Conservation (phyloP, 805 yeast genomes). For the Nakazawaea laoshanensis region DNA sequence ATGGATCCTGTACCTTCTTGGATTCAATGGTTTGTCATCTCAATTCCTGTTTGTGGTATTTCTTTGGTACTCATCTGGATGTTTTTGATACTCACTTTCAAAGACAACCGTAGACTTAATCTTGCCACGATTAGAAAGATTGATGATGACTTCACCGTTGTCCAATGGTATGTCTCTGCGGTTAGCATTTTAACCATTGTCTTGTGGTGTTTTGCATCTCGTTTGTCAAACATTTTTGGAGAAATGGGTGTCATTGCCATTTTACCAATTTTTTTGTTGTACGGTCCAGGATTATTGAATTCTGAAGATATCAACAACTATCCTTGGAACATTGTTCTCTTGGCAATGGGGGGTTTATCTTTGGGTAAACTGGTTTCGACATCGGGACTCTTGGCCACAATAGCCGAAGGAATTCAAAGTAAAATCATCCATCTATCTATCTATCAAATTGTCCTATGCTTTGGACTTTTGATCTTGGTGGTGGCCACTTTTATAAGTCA, state of each 20-base stretch:
- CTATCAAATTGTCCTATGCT: conserved; percentile 65
- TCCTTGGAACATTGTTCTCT: conserved; percentile 90
- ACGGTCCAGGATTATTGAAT: conserved; percentile 81
- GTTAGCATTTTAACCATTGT: conserved; percentile 68
- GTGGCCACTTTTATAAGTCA: conserved; percentile 96
- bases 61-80: conserved; percentile 67
- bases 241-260: conserved; percentile 96
- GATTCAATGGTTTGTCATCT: conserved; percentile 89
- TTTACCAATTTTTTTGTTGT: conserved; percentile 82
- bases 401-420: conserved; percentile 62
- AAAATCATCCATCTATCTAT: conserved; percentile 61
- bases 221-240: conserved; percentile 67
- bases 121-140: conserved; percentile 55
- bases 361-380: conserved; percentile 92
- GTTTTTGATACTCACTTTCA: conserved; percentile 58
- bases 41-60: conserved; percentile 69
- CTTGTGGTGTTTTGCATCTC: conserved; percentile 85
- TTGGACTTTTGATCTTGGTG: conserved; percentile 72
- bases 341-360: conserved; percentile 98
- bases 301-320: conserved; percentile 93
- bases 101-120: conserved; percentile 37
- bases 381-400: conserved; percentile 74
- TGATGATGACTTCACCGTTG: conserved; percentile 57
- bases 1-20: conserved; percentile 82
- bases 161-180: conserved; percentile 66